Evolutionary conservation across 495 filamentous ascomycete genomes (phyloP).

Genomic region (Aspergillus cavernicola): DNA sequence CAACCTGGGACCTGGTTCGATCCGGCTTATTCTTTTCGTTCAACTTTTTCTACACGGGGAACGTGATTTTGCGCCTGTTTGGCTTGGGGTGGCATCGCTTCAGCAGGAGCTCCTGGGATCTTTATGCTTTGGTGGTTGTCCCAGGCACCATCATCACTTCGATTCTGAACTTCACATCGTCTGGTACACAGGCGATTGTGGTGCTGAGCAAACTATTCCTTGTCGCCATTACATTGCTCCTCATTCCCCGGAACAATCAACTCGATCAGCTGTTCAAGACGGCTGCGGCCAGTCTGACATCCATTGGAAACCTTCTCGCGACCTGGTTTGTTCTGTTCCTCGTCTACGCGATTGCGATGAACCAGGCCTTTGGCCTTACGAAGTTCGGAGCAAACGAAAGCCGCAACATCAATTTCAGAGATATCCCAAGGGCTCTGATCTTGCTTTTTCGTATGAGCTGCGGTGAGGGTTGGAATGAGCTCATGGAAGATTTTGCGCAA

Average conservation of each 20-base stretch:
- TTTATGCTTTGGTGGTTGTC: constrained; percentile 83
- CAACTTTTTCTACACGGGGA: constrained; percentile 78
- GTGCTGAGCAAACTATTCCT: constrained; percentile 91
- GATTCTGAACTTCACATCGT: constrained; percentile 57
- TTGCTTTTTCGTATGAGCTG: constrained; percentile 88
- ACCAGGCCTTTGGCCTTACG: constrained; percentile 94
- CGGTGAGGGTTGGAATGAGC: constrained; percentile 92
- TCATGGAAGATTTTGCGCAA: constrained; percentile 94
- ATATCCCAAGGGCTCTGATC: constrained; percentile 88
- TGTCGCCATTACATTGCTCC: constrained; percentile 81
- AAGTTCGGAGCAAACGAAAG: constrained; percentile 71
- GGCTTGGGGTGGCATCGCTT: constrained; percentile 94
- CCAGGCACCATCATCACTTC: constrained; percentile 78
- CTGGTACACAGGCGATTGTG: constrained; percentile 57
- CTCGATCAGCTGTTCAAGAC: constrained; percentile 99
- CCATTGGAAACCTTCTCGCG: constrained; percentile 87
- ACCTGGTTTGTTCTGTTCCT: constrained; percentile 98
- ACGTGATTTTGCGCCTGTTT: constrained; percentile 78
- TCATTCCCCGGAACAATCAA: constrained; percentile 96
- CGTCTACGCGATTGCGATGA: constrained; percentile 93
- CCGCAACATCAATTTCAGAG: constrained; percentile 87
- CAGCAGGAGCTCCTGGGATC: constrained; percentile 89
- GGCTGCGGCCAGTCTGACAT: constrained; percentile 87
- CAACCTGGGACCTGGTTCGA: constrained; percentile 61
- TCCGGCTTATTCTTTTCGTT: constrained; percentile 78